phyloP scores from a whole-genome alignment of 2,329 filamentous ascomycete genomes.

The Paraphoma chrysanthemicola region DNA sequence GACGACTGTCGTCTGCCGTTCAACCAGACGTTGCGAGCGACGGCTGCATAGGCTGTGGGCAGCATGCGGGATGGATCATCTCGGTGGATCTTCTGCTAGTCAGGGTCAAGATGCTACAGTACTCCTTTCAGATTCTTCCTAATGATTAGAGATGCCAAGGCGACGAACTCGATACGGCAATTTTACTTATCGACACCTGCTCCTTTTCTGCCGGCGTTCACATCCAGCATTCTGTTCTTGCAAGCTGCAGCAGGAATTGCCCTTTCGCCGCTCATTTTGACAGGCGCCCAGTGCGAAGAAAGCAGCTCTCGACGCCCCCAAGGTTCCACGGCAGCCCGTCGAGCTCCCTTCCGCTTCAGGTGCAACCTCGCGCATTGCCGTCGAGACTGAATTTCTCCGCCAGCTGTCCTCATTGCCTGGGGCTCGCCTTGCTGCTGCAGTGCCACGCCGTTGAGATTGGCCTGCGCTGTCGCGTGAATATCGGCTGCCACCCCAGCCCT shows the following conservation, averaged over 20 bases:
- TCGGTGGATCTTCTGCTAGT: not conserved
- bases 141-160: slow-evolving; percentile 25
- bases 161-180: slow-evolving; percentile 25
- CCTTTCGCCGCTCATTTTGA: slow-evolving; percentile 13
- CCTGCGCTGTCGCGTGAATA: slow-evolving; percentile 9
- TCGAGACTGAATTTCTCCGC: slow-evolving; percentile 24
- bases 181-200: slow-evolving; percentile 26
- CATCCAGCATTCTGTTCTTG: slow-evolving; percentile 8
- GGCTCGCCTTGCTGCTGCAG: slow-evolving; percentile 24
- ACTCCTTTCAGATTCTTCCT: slow-evolving; percentile 23
- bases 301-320: slow-evolving; percentile 14
- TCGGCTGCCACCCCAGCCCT: slow-evolving; percentile 16
- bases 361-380: slow-evolving; percentile 29
- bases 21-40: not conserved
- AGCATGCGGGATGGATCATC: not conserved
- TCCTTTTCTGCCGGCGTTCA: slow-evolving; percentile 27
- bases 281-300: slow-evolving; percentile 11
- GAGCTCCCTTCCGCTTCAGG: slow-evolving; percentile 24
- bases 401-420: slow-evolving; percentile 34
- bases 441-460: slow-evolving; percentile 19
- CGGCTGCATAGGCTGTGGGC: not conserved
- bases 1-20: not conserved
- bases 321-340: slow-evolving; percentile 25
- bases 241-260: slow-evolving; percentile 13
- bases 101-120: slow-evolving; percentile 1